Conservation (phyloP, 2,329 filamentous ascomycete species). For the Rutstroemia sp. region DNA sequence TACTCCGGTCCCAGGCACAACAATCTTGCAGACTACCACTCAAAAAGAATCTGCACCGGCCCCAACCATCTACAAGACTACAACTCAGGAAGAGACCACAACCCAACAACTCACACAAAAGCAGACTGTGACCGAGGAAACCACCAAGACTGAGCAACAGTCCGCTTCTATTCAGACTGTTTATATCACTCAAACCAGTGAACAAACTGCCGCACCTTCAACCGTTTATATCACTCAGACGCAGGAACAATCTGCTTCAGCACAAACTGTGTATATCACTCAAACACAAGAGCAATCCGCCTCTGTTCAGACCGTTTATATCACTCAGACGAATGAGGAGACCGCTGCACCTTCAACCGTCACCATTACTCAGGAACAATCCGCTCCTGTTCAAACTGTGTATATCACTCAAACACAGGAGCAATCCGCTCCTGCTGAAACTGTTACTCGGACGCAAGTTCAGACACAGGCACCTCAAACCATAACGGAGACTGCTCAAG, state of each 20-base stretch:
- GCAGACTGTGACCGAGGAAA: neutral
- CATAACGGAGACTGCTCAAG: no score
- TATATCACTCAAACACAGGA: neutral
- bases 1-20: conserved; percentile 3
- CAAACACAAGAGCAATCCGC: no score
- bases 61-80: neutral
- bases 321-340: neutral
- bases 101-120: neutral
- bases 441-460: neutral
- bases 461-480: no score
- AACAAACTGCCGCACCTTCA: neutral
- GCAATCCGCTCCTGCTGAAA: neutral
- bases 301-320: neutral
- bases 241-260: no score
- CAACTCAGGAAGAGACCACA: neutral
- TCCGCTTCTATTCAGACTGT: neutral
- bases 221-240: neutral
- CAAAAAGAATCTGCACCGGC: conserved; percentile 1
- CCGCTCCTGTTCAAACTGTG: neutral
- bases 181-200: neutral
- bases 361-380: neutral
- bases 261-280: neutral
- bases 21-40: conserved; percentile 11
- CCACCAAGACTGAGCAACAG: neutral
- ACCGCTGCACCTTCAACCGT: neutral